phyloP scores from a whole-genome alignment of 352 stramenopile species.

The Phytophthora multivora region DNA sequence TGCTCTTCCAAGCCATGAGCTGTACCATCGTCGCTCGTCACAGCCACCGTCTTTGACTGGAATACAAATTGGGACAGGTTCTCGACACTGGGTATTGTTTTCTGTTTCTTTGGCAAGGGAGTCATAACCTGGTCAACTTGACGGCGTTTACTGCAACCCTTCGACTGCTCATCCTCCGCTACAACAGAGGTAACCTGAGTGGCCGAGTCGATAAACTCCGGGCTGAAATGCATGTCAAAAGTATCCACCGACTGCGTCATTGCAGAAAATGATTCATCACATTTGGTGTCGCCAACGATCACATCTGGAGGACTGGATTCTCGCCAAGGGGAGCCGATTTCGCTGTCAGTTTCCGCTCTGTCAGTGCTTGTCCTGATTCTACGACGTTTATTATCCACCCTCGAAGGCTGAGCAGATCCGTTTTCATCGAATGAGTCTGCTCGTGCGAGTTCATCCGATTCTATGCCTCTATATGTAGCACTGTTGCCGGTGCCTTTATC shows the following conservation, averaged over 20 bases:
- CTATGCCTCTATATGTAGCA: background rate
- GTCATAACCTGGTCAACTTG: background rate
- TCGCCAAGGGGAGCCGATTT: slow-evolving; percentile 22
- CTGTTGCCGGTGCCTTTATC: slow-evolving; percentile 13
- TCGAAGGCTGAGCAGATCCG: background rate
- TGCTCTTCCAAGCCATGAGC: background rate
- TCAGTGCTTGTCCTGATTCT: slow-evolving; percentile 3
- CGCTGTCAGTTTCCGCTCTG: slow-evolving; percentile 22
- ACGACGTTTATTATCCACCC: background rate
- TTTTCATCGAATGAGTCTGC: background rate
- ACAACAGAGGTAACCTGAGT: slow-evolving; percentile 24
- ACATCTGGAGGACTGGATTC: background rate
- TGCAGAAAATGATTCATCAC: slow-evolving; percentile 29
- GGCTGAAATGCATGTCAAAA: slow-evolving; percentile 62
- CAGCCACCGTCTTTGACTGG: background rate
- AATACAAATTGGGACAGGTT: background rate
- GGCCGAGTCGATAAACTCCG: slow-evolving; percentile 47
- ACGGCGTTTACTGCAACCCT: slow-evolving; percentile 1
- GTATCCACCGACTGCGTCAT: slow-evolving; percentile 36
- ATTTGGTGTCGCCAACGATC: slow-evolving; percentile 3
- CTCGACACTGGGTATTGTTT: background rate
- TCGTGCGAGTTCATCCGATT: background rate
- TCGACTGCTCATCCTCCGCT: background rate
- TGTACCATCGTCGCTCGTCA: background rate
- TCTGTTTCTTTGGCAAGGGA: slow-evolving; percentile 14